phyloP scores from a whole-genome alignment of 345 rosid genomes.

The Adansonia digitata region DNA sequence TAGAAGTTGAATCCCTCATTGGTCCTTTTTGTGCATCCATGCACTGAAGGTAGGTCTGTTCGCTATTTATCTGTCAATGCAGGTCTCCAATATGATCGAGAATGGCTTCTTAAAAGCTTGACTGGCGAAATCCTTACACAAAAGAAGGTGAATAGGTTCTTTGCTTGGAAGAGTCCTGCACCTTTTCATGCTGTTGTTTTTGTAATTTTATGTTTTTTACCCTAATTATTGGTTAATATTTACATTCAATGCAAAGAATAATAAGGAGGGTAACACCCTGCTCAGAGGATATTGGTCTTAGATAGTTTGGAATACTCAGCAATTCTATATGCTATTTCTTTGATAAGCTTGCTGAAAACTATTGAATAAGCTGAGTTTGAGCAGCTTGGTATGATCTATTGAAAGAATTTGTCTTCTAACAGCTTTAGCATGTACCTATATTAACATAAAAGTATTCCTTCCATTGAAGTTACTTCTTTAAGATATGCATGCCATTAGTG shows the following conservation, averaged over 20 bases:
- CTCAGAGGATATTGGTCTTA: neutral
- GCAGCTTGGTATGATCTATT: neutral
- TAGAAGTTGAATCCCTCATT: neutral
- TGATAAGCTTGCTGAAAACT: neutral
- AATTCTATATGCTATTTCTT: neutral
- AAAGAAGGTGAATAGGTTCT: conserved; percentile 58
- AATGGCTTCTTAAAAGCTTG: conserved; percentile 76
- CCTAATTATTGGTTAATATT: neutral
- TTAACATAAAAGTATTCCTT: neutral
- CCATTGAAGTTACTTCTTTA: neutral
- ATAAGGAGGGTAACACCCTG: neutral
- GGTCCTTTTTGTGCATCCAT: neutral
- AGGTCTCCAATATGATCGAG: conserved; percentile 86
- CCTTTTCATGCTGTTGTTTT: neutral
- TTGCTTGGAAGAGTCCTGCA: neutral
- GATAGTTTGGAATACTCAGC: neutral
- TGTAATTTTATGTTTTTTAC: neutral
- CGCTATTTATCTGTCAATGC: conserved; percentile 14
- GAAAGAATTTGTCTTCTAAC: neutral
- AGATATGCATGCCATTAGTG: neutral
- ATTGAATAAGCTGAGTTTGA: neutral
- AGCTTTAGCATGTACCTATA: neutral
- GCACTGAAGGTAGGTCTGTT: neutral
- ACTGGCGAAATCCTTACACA: conserved; percentile 82
- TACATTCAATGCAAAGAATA: neutral